Evolutionary conservation across 2,329 filamentous ascomycete genomes (phyloP).

Genomic region (Calonectria honghensis): DNA sequence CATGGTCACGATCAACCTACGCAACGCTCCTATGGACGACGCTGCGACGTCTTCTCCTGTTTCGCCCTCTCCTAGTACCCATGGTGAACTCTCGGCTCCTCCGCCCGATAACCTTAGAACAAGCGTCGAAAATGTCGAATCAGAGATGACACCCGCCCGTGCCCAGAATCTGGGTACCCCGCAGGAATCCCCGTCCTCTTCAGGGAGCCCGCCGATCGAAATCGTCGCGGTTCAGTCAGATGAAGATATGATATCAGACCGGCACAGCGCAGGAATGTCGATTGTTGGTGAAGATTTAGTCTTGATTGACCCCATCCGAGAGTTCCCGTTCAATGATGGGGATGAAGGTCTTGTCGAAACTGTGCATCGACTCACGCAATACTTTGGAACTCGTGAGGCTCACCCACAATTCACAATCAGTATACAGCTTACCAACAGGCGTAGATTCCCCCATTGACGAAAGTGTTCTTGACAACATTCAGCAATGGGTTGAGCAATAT

Average conservation of each 20-base stretch:
- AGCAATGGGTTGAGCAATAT: constrained; percentile 71
- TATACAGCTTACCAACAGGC: constrained; percentile 50
- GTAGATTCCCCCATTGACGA: constrained; percentile 66
- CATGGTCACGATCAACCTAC: constrained; percentile 77
- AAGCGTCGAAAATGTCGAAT: constrained; percentile 68
- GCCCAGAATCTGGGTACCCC: constrained; percentile 53
- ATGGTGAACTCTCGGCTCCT: constrained; percentile 20
- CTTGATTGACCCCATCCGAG: constrained; percentile 64
- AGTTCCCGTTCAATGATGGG: constrained; percentile 68
- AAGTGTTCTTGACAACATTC: constrained; percentile 65
- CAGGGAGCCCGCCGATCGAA: constrained; percentile 67
- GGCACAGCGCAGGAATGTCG: constrained; percentile 56
- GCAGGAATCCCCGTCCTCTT: constrained; percentile 62
- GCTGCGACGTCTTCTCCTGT: constrained; percentile 65
- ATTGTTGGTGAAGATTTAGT: constrained; percentile 49
- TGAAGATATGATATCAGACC: constrained; percentile 59
- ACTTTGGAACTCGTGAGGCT: constrained; percentile 58
- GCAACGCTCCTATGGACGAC: constrained; percentile 66
- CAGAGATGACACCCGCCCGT: constrained; percentile 58
- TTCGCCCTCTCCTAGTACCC: constrained; percentile 60
- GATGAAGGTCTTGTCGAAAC: constrained; percentile 58
- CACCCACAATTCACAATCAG: neutral
- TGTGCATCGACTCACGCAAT: constrained; percentile 61
- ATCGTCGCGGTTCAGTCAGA: constrained; percentile 63
- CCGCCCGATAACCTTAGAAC: constrained; percentile 60